These are phyloP conservation scores for Chaetomium olivaceum DNA, from an alignment of 2,329 filamentous ascomycete species.

Conservation along the genomic window DNA sequence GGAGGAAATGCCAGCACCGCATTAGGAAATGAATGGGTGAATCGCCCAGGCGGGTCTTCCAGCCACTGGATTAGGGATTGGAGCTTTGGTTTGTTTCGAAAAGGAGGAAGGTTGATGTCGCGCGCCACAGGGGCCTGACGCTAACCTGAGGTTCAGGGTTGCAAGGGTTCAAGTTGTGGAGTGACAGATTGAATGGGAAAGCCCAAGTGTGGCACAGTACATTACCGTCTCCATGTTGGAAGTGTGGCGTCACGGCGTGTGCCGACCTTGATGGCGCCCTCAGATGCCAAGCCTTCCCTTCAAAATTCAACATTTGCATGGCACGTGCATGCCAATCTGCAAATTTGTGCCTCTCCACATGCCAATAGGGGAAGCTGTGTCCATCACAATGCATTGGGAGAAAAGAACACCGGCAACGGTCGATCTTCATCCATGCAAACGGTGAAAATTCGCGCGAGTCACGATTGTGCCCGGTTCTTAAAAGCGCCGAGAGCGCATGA, in stretches of 20 bases:
- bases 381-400: neutral
- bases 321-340: slow-evolving; percentile 1
- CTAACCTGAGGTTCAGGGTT: neutral
- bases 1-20: neutral
- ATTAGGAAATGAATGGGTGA: neutral
- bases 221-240: neutral
- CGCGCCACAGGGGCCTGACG: slow-evolving; percentile 3
- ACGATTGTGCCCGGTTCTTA: neutral
- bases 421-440: neutral
- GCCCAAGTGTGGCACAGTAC: slow-evolving; percentile 2
- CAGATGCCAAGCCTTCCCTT: neutral
- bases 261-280: too few relatives aligned
- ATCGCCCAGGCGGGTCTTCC: neutral
- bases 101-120: neutral
- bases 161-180: neutral
- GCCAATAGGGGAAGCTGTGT: neutral
- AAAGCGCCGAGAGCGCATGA: neutral
- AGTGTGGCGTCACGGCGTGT: slow-evolving; percentile 2
- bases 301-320: neutral
- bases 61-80: neutral
- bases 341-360: neutral
- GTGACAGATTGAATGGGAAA: neutral
- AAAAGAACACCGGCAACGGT: neutral
- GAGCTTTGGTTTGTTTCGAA: slow-evolving; percentile 6
- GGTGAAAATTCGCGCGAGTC: neutral